Conservation (phyloP, 2,329 filamentous ascomycete species). For the Drechslerella dactyloides region DNA sequence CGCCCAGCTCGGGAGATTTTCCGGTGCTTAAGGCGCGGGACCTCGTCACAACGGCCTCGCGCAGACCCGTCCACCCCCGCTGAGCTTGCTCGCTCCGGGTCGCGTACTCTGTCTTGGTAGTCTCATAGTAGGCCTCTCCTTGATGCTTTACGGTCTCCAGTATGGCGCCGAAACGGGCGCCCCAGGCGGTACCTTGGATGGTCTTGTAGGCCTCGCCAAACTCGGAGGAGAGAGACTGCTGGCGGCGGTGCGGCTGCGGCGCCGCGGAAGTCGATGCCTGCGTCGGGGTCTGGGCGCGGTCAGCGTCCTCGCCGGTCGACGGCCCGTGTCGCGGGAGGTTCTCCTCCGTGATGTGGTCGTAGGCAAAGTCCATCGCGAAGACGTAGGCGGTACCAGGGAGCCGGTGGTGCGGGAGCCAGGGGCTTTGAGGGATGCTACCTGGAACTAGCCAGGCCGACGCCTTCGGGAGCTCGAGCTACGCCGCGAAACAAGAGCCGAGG, state of each 20-base stretch:
- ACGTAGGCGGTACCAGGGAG: not conserved
- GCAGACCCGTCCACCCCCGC: conserved; percentile 76
- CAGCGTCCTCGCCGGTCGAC: conserved; percentile 60
- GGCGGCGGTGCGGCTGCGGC: conserved; percentile 55
- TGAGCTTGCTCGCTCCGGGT: conserved; percentile 80
- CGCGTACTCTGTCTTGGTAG: conserved; percentile 78
- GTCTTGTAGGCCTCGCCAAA: conserved; percentile 95
- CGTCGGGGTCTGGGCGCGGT: conserved; percentile 57
- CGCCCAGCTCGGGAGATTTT: conserved; percentile 58
- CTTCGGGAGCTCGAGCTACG: not conserved
- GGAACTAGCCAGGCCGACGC: not conserved
- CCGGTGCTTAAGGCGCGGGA: conserved; percentile 68
- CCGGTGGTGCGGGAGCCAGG: not conserved
- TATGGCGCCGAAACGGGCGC: conserved; percentile 82
- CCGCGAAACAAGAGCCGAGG: not conserved
- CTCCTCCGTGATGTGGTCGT: conserved; percentile 94
- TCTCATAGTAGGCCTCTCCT: conserved; percentile 87
- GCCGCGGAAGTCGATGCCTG: conserved; percentile 52
- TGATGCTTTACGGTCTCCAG: conserved; percentile 93
- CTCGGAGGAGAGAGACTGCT: conserved; percentile 76
- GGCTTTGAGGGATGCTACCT: not conserved
- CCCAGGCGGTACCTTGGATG: conserved; percentile 90
- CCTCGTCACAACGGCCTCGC: conserved; percentile 71
- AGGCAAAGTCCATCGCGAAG: conserved; percentile 83
- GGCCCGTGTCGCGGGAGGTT: conserved; percentile 68